Conservation (phyloP, 2,329 filamentous ascomycete species). For the Metarhizium album region DNA sequence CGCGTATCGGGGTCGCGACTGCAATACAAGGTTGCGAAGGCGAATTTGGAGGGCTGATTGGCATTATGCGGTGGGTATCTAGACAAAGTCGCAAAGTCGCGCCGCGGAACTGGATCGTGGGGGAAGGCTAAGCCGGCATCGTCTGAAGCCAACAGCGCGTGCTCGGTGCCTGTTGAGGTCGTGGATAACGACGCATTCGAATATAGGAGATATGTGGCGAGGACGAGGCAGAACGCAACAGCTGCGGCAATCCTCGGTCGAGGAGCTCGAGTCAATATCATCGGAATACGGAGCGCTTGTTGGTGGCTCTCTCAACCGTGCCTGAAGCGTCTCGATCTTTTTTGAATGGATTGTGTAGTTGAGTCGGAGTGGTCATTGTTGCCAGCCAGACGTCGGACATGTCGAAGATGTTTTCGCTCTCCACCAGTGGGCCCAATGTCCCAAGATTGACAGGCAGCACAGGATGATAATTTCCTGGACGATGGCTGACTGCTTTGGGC, state of each 20-base stretch:
- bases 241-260: background rate
- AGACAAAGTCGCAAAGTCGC: background rate
- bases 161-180: background rate
- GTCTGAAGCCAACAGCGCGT: background rate
- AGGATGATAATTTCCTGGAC: too few relatives aligned
- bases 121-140: conserved; percentile 2
- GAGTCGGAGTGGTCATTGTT: too few relatives aligned
- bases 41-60: background rate
- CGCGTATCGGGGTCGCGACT: conserved; percentile 1
- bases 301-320: too few relatives aligned
- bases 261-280: background rate
- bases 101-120: conserved; percentile 1
- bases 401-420: too few relatives aligned
- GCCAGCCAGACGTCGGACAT: too few relatives aligned
- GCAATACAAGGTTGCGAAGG: conserved; percentile 2
- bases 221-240: background rate
- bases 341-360: too few relatives aligned
- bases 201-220: background rate
- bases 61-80: conserved; percentile 1
- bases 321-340: too few relatives aligned
- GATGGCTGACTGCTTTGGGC: too few relatives aligned
- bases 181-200: background rate
- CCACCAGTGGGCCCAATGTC: too few relatives aligned
- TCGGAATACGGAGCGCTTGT: too few relatives aligned
- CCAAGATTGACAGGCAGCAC: too few relatives aligned